These are phyloP conservation scores for Diddensiella transvaalensis DNA, from an alignment of 805 yeast genomes.

Conservation along the genomic window DNA sequence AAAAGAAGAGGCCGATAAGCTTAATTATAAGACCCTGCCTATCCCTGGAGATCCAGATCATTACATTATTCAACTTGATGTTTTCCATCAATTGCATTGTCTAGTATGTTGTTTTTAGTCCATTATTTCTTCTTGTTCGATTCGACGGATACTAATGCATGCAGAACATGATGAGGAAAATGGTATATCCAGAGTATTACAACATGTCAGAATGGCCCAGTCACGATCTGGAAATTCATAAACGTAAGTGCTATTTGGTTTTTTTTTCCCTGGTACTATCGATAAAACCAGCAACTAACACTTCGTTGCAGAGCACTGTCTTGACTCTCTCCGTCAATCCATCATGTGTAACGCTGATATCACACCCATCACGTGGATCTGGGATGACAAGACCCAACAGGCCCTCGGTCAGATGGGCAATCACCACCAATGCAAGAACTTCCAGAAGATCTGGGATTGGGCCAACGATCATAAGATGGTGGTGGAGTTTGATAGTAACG, in stretches of 20 bases:
- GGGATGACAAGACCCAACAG: constrained; percentile 5
- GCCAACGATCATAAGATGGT: constrained; percentile 3
- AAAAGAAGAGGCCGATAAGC: constrained; percentile 6
- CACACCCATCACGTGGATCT: constrained; percentile 7
- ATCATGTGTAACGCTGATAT: constrained; percentile 9
- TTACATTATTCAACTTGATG: constrained; percentile 5
- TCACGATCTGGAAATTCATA: not conserved
- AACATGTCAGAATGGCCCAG: constrained; percentile 3
- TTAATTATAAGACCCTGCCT: constrained; percentile 3
- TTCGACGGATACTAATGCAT: not conserved
- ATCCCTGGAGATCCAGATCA: constrained; percentile 9
- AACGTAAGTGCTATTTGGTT: not conserved
- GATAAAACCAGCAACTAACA: too few species aligned
- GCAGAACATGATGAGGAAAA: constrained; percentile 4
- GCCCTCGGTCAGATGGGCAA: constrained; percentile 3
- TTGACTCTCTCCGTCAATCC: constrained; percentile 6
- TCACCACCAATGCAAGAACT: constrained; percentile 6
- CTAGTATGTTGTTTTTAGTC: not conserved
- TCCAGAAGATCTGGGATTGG: constrained; percentile 9
- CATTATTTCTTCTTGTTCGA: not conserved
- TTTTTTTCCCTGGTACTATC: not conserved
- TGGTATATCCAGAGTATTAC: constrained; percentile 6
- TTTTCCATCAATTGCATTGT: constrained; percentile 10
- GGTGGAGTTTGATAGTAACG: constrained; percentile 1
- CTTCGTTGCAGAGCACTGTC: constrained; percentile 7